Percentiles rank a stretch among this genome's conserved stretches.
phyloP scores from a whole-genome alignment of 108 stramenopile species.

The Phaeodactylum tricornutum region DNA sequence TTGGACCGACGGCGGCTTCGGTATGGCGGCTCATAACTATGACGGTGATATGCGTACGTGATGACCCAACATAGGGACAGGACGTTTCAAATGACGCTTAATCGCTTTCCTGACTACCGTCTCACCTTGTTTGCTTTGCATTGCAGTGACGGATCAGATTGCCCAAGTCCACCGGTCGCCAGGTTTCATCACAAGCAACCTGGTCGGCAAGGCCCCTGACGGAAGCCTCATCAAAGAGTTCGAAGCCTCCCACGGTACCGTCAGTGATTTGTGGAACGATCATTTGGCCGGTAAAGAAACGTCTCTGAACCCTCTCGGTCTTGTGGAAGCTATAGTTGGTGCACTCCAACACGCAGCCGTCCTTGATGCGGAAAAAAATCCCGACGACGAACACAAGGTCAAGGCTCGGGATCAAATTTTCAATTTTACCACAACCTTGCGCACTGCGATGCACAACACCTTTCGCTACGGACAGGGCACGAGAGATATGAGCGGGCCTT shows the following conservation, averaged over 20 bases:
- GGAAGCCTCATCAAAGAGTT: conserved; percentile 89
- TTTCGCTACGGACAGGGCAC: conserved; percentile 96
- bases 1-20: conserved; percentile 97
- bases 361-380: conserved; percentile 58
- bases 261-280: conserved; percentile 90
- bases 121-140: conserved; percentile 3
- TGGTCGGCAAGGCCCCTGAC: conserved; percentile 87
- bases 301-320: conserved; percentile 90
- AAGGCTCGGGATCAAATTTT: conserved; percentile 43
- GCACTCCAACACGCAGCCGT: conserved; percentile 89
- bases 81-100: background rate
- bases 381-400: conserved; percentile 35
- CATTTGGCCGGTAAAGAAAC: conserved; percentile 95
- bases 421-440: conserved; percentile 69
- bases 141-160: conserved; percentile 92
- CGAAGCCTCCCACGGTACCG: conserved; percentile 96
- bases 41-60: conserved; percentile 68
- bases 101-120: background rate
- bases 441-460: conserved; percentile 89
- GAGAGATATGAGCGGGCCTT: conserved; percentile 90
- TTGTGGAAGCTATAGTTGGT: conserved; percentile 94
- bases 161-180: conserved; percentile 97
- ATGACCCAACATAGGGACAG: background rate
- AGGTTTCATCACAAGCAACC: conserved; percentile 95
- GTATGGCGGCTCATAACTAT: conserved; percentile 97